These are phyloP conservation scores for Phaseolus coccineus DNA, from an alignment of 331 rosid genomes.

Conservation along the genomic window DNA sequence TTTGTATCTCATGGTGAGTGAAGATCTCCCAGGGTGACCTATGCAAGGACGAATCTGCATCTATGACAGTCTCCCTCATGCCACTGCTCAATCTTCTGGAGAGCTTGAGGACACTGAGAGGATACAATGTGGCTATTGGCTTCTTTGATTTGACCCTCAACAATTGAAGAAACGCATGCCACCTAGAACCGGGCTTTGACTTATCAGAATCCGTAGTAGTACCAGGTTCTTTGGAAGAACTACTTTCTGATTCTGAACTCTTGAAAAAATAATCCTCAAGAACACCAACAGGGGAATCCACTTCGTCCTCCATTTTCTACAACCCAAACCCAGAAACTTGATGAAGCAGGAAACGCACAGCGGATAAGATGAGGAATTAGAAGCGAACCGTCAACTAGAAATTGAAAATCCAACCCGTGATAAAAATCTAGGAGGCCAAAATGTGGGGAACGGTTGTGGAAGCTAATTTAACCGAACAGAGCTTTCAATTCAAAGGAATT, in stretches of 20 bases:
- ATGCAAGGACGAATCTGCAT: constrained; percentile 46
- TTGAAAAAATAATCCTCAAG: constrained; percentile 76
- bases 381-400: neutral
- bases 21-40: constrained; percentile 81
- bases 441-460: too few species aligned
- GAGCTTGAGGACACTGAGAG: constrained; percentile 61
- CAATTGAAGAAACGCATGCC: constrained; percentile 61
- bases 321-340: constrained; percentile 33
- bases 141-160: constrained; percentile 59
- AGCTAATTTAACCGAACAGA: neutral
- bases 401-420: neutral
- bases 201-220: constrained; percentile 34
- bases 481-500: neutral
- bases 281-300: constrained; percentile 73
- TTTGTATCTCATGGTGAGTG: constrained; percentile 64
- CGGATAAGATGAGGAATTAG: neutral
- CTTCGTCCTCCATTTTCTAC: constrained; percentile 62
- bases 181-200: constrained; percentile 48
- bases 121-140: constrained; percentile 57
- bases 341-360: neutral
- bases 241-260: constrained; percentile 73
- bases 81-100: constrained; percentile 70
- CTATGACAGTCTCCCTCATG: constrained; percentile 59
- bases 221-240: constrained; percentile 59
- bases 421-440: too few species aligned